Evolutionary conservation across 148 eudicot genomes (phyloP).

Genomic region (Chenopodium suecicum): DNA sequence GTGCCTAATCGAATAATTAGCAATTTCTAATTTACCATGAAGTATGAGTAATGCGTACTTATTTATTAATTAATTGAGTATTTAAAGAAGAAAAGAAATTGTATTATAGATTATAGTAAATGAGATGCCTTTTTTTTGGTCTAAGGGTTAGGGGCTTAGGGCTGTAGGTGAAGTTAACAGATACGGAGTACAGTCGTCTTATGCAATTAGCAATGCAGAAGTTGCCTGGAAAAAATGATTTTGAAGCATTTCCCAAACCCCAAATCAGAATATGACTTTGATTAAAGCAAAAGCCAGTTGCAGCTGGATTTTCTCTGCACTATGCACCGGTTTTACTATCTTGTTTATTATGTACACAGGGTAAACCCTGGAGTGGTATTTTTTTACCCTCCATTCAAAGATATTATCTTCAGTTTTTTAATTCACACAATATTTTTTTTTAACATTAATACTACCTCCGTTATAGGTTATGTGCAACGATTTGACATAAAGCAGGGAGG

Average conservation of each 20-base stretch:
- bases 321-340: conserved; percentile 1
- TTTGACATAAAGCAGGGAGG: too few relatives aligned
- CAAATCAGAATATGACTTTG: conserved; percentile 23
- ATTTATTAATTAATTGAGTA: not conserved
- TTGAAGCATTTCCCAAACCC: conserved; percentile 21
- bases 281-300: conserved; percentile 24
- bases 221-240: conserved; percentile 28
- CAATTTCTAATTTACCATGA: not conserved
- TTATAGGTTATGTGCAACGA: too few relatives aligned
- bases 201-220: conserved; percentile 18
- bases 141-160: too few relatives aligned
- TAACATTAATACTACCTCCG: too few relatives aligned
- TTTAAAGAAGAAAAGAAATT: not conserved
- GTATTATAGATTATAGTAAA: not conserved
- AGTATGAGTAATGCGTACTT: too few relatives aligned
- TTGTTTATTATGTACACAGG: too few relatives aligned
- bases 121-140: not conserved
- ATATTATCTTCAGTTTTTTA: too few relatives aligned
- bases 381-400: too few relatives aligned
- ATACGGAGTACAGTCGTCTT: too few relatives aligned
- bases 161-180: too few relatives aligned
- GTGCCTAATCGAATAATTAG: conserved; percentile 27
- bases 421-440: too few relatives aligned
- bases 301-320: conserved; percentile 40
- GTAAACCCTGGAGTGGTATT: too few relatives aligned